phyloP scores from a whole-genome alignment of 495 filamentous ascomycete genomes.

The Podospora pseudoanserina region DNA sequence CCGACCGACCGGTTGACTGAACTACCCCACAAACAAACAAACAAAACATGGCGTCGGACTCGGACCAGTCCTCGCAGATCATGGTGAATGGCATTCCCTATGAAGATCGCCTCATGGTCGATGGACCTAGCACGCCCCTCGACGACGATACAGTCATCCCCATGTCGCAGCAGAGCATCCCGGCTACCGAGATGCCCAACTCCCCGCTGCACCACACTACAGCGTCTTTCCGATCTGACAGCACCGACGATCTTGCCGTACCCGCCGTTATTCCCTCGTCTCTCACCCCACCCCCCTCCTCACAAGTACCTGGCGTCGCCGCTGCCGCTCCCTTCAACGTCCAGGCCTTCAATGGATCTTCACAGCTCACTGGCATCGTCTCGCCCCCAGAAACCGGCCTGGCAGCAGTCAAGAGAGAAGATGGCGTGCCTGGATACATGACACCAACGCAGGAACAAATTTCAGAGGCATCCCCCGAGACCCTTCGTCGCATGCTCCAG shows the following conservation, averaged over 20 bases:
- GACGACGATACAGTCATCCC: constrained; percentile 31
- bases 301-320: constrained; percentile 52
- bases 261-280: constrained; percentile 45
- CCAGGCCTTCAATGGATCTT: constrained; percentile 40
- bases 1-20: background rate
- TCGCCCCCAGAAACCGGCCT: constrained; percentile 57
- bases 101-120: constrained; percentile 25
- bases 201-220: constrained; percentile 37
- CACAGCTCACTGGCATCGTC: constrained; percentile 42
- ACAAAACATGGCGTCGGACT: constrained; percentile 23
- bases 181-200: constrained; percentile 41
- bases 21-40: background rate
- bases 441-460: constrained; percentile 63
- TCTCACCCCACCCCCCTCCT: constrained; percentile 73
- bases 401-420: constrained; percentile 49
- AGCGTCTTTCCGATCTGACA: constrained; percentile 38
- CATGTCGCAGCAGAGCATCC: constrained; percentile 43
- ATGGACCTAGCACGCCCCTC: constrained; percentile 41
- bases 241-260: constrained; percentile 36
- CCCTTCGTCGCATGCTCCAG: constrained; percentile 55
- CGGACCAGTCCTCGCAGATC: constrained; percentile 26
- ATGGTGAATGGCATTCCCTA: constrained; percentile 26
- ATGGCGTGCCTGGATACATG: constrained; percentile 48
- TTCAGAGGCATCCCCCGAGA: constrained; percentile 53
- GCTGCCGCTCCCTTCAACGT: constrained; percentile 31